phyloP scores from a whole-genome alignment of 2,329 filamentous ascomycete genomes.

The Penicillium italicum region DNA sequence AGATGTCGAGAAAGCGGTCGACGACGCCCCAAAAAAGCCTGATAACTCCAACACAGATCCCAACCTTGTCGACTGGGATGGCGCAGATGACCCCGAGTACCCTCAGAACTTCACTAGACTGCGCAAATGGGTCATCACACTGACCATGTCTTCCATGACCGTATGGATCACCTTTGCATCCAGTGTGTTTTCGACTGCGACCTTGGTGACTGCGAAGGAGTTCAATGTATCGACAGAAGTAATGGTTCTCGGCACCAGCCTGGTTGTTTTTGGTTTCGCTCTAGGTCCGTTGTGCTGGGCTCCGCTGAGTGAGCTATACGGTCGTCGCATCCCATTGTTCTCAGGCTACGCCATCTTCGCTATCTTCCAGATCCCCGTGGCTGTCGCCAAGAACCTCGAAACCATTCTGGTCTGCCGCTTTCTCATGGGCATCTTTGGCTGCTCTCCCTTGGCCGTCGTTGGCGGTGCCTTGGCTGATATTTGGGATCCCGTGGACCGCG shows the following conservation, averaged over 20 bases:
- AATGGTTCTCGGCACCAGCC: constrained; percentile 48
- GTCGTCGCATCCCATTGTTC: constrained; percentile 48
- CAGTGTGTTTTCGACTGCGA: constrained; percentile 47
- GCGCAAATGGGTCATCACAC: constrained; percentile 44
- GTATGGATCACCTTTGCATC: constrained; percentile 49
- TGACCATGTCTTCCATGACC: constrained; percentile 42
- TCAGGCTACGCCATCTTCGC: constrained; percentile 47
- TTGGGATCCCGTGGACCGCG: constrained; percentile 48
- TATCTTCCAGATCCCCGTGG: constrained; percentile 54
- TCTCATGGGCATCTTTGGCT: constrained; percentile 50
- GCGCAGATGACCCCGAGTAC: constrained; percentile 29
- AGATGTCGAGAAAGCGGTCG: constrained; percentile 1
- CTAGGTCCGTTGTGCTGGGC: constrained; percentile 42
- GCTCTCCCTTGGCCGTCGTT: constrained; percentile 50
- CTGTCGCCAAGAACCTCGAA: constrained; percentile 49
- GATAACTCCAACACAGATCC: constrained; percentile 22
- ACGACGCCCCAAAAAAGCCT: neutral
- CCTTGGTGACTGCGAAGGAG: constrained; percentile 37
- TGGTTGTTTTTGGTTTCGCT: constrained; percentile 48
- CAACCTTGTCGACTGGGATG: constrained; percentile 32
- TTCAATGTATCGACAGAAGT: constrained; percentile 49
- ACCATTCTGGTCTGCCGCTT: constrained; percentile 55
- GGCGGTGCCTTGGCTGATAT: constrained; percentile 51
- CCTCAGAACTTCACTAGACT: constrained; percentile 26
- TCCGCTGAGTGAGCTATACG: constrained; percentile 47